Evolutionary conservation across 192 early-diverging fungal genomes (phyloP).

Genomic region (Podila verticillata): DNA sequence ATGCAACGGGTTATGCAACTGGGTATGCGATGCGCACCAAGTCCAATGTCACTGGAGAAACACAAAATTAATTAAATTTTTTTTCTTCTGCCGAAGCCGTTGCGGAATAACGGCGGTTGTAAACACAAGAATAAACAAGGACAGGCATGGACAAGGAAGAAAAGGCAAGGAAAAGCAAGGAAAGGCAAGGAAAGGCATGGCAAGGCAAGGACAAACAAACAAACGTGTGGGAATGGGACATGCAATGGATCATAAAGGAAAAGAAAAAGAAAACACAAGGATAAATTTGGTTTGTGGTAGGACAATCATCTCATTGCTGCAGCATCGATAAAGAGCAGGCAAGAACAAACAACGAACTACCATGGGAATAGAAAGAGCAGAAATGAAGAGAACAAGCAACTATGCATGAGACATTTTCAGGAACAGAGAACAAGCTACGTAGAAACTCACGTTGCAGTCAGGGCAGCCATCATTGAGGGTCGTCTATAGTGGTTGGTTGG

Average conservation of each 20-base stretch:
- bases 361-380: no score
- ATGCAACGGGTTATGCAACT: background rate
- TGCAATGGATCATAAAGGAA: background rate
- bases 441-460: slow-evolving; percentile 27
- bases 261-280: no score
- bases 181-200: background rate
- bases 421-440: background rate
- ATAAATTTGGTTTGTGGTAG: no score
- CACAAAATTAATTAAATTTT: background rate
- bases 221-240: background rate
- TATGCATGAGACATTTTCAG: background rate
- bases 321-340: background rate
- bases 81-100: background rate
- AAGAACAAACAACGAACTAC: no score
- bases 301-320: background rate
- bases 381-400: background rate
- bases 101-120: background rate
- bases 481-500: slow-evolving; percentile 3
- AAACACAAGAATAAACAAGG: background rate
- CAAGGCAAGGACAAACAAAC: background rate
- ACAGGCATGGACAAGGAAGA: background rate
- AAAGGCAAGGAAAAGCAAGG: background rate
- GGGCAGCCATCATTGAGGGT: slow-evolving; percentile 29
- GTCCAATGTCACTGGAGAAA: no score
- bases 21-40: no score